Evolutionary conservation across 352 stramenopile genomes (phyloP), one percentile per base, ranked within the genome.

Genomic region (Pythium utonaiense): DNA sequence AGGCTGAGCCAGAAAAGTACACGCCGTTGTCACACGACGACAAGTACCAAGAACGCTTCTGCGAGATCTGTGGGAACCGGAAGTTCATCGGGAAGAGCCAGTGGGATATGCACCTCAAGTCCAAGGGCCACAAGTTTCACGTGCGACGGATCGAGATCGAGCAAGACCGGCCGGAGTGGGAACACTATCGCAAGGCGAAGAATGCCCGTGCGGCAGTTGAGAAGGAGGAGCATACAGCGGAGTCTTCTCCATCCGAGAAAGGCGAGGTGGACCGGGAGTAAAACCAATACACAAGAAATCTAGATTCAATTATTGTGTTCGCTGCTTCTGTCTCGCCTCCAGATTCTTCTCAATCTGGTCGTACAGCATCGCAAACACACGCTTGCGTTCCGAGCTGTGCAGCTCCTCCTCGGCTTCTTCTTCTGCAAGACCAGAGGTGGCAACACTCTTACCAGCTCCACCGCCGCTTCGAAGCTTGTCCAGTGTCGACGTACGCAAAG

Each of bases 121-220:
- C 85, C 33, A 94, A 94, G 49, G 78, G 82, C 10, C 85, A 94
- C 70, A 83, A 83, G 41, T 92, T 78, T 38, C 80, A 94, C 69
- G n/a, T 92, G 47, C 90, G 89, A 47, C 75, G 84, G 3, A 45
- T 90, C 16, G 69, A 84, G 45, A 74, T 89, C 17, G 71, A 89
- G 51, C 83, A 74, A 52, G 36, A 69, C 12, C 19, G 48, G 2
- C 45, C 60, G 28, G 44, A 64, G 19, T 67, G 49, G 64, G 48
- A 62, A 36, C 48, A 66, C 6, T 36, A 60, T 10, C 60, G 47
- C 50, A n/a, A 40, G 31, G 27, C 53, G 27, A 74, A 70, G 54
- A 62, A 30, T 19, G 45, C 57, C 9, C 33, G 71, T 36, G 54
- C 51, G 66, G 52, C 25, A 6, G 47, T 9, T 10, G 28, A 33